These are phyloP conservation scores for Naegleria fowleri DNA, from an alignment of 208 protist genomes.

Conservation along the genomic window DNA sequence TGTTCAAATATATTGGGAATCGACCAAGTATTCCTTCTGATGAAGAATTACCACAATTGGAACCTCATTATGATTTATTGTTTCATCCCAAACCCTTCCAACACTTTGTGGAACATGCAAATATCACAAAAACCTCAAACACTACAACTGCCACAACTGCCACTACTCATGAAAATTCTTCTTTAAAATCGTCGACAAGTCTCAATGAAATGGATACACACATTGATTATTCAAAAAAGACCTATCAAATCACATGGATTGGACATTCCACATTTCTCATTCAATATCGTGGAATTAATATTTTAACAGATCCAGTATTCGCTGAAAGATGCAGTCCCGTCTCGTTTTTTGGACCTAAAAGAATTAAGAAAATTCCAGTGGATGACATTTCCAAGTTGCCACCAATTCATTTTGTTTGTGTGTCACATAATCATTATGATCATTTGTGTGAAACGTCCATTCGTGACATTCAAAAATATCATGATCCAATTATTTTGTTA, in stretches of 20 bases:
- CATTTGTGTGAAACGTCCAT: conserved; percentile 60
- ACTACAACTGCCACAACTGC: too few species aligned
- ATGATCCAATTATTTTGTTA: conserved; percentile 51
- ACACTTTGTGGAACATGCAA: too few species aligned
- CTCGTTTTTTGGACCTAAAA: conserved; percentile 52
- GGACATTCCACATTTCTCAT: conserved; percentile 66
- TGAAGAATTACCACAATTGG: too few species aligned
- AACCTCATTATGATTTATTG: too few species aligned
- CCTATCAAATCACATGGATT: conserved; percentile 55
- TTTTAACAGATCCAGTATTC: conserved; percentile 74
- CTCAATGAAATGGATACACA: too few species aligned
- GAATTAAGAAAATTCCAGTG: conserved; percentile 42
- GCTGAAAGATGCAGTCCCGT: conserved; percentile 55
- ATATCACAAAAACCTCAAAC: too few species aligned
- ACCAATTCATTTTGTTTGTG: conserved; percentile 58
- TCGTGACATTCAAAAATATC: conserved; percentile 42
- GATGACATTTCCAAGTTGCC: conserved; percentile 54
- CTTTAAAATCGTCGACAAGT: too few species aligned
- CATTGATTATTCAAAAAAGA: too few species aligned
- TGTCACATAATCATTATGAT: conserved; percentile 80
- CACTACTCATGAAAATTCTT: too few species aligned
- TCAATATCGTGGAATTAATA: conserved; percentile 57
- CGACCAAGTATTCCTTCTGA: too few species aligned
- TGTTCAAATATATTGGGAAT: too few species aligned
- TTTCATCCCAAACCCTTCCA: too few species aligned